A percentile compares a stretch with the other conserved stretches of the same genome.
Evolutionary conservation across 208 protist genomes (phyloP).

Genomic region (Crithidia fasciculata): DNA sequence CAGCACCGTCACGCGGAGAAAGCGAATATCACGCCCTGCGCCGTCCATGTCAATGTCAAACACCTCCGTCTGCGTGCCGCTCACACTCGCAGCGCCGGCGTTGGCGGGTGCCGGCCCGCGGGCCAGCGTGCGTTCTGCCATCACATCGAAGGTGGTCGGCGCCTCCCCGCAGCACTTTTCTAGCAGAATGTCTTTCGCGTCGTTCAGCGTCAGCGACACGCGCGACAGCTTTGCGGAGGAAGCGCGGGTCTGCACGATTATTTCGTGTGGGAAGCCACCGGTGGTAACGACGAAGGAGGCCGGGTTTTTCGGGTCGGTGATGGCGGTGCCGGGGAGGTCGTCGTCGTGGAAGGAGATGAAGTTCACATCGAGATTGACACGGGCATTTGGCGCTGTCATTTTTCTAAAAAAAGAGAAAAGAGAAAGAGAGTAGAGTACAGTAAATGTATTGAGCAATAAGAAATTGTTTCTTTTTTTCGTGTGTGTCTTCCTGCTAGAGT

Average conservation of each 20-base stretch:
- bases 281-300: slow-evolving; percentile 84
- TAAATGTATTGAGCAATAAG: no score
- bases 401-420: no score
- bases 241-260: slow-evolving; percentile 69
- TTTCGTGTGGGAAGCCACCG: slow-evolving; percentile 83
- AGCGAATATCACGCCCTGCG: slow-evolving; percentile 59
- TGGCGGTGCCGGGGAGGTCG: slow-evolving; percentile 41
- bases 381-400: slow-evolving; percentile 25
- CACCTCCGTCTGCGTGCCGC: slow-evolving; percentile 55
- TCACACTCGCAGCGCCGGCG: slow-evolving; percentile 2
- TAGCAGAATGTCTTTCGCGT: slow-evolving; percentile 75
- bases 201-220: slow-evolving; percentile 63
- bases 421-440: no score
- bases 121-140: slow-evolving; percentile 58
- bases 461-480: background rate
- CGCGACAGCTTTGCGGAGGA: slow-evolving; percentile 60
- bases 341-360: slow-evolving; percentile 86
- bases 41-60: slow-evolving; percentile 64
- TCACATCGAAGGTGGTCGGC: slow-evolving; percentile 43
- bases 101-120: slow-evolving; percentile 21
- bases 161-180: slow-evolving; percentile 43
- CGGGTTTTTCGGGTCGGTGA: slow-evolving; percentile 49
- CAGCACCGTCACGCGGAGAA: slow-evolving; percentile 60
- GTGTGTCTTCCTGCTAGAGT: background rate
- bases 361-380: slow-evolving; percentile 62